These are phyloP conservation scores for Talaromyces sp. DNA, from an alignment of 2,329 filamentous ascomycete species.

Conservation along the genomic window DNA sequence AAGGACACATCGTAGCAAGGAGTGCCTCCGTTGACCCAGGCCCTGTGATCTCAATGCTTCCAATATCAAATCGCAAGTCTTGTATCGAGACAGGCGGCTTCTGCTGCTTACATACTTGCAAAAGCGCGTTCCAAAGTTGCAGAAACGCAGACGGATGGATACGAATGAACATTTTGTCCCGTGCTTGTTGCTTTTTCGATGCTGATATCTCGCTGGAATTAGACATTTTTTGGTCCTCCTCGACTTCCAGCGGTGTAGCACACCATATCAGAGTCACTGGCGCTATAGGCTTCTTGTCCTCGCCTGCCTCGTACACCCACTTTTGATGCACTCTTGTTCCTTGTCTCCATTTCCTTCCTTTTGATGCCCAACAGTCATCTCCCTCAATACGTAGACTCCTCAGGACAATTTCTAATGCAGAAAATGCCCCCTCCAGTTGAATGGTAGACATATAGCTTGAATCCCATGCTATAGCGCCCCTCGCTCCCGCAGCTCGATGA, in stretches of 20 bases:
- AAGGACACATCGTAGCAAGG: constrained; percentile 61
- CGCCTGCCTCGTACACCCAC: constrained; percentile 58
- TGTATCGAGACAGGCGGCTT: constrained; percentile 61
- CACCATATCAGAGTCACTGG: constrained; percentile 76
- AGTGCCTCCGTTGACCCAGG: constrained; percentile 79
- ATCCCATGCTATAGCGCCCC: constrained; percentile 85
- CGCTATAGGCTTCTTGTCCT: constrained; percentile 59
- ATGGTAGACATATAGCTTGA: constrained; percentile 92
- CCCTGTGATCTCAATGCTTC: constrained; percentile 66
- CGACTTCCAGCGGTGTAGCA: constrained; percentile 33
- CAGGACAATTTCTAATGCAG: constrained; percentile 64
- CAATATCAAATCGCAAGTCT: constrained; percentile 68
- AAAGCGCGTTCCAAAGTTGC: constrained; percentile 61
- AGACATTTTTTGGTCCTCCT: constrained; percentile 37
- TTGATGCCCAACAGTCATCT: constrained; percentile 60
- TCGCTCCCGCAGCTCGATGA: constrained; percentile 71
- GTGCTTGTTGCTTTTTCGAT: constrained; percentile 31
- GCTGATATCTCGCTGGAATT: constrained; percentile 25
- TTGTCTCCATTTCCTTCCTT: constrained; percentile 67
- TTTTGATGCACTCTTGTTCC: constrained; percentile 58
- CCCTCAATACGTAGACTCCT: constrained; percentile 60
- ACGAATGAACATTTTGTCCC: constrained; percentile 63
- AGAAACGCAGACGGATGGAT: constrained; percentile 76
- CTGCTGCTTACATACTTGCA: constrained; percentile 58
- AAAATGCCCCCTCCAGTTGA: constrained; percentile 64